Conservation (phyloP, 208 protist genomes). For the Herpetomonas muscarum region DNA sequence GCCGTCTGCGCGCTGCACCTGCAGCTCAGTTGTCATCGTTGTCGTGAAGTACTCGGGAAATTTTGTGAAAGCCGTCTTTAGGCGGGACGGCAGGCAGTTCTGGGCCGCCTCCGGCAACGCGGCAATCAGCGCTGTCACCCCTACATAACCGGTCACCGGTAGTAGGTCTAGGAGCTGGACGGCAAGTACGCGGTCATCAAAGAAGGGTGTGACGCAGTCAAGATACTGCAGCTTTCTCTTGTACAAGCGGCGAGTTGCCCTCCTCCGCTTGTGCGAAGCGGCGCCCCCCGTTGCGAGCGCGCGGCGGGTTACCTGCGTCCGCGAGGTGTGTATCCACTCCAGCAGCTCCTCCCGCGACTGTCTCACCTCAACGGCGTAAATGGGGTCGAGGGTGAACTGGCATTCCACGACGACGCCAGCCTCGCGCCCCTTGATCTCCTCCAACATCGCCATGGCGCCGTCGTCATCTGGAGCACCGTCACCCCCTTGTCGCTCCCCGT, state of each 20-base stretch:
- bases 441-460: background rate
- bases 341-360: background rate
- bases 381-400: slow-evolving; percentile 14
- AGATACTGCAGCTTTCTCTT: slow-evolving; percentile 46
- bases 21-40: slow-evolving; percentile 23
- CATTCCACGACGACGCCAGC: slow-evolving; percentile 31
- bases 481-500: background rate
- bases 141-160: slow-evolving; percentile 27
- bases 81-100: slow-evolving; percentile 20
- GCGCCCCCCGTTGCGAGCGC: no score
- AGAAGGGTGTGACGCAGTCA: slow-evolving; percentile 50
- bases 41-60: slow-evolving; percentile 20
- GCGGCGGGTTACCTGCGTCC: no score
- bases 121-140: slow-evolving; percentile 9
- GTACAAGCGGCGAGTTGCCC: slow-evolving; percentile 31
- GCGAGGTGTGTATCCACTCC: background rate
- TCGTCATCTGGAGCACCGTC: no score
- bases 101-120: slow-evolving; percentile 13
- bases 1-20: slow-evolving; percentile 70
- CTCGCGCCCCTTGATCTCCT: no score
- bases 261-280: no score
- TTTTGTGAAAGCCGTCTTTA: slow-evolving; percentile 9
- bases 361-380: background rate
- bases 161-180: slow-evolving; percentile 75
- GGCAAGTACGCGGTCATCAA: slow-evolving; percentile 67